Evolutionary conservation across 163 green algal species (phyloP), one percentile per base, ranked within the genome.

Genomic region (Scenedesmus sp.): DNA sequence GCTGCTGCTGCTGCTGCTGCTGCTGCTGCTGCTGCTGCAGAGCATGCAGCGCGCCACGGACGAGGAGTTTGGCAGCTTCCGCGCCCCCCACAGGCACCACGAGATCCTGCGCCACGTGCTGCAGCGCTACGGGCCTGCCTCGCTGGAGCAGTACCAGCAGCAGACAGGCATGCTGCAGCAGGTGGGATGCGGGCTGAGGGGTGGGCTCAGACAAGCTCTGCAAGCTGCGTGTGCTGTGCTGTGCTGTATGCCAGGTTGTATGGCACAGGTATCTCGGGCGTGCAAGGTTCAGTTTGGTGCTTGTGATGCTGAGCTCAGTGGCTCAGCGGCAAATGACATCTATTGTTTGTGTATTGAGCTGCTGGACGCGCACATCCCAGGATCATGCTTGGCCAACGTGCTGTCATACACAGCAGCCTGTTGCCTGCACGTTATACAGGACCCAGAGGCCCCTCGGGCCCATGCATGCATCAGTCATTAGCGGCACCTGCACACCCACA

Each of bases 131-230:
- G 86, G 86, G 20, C 3, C 18, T 1, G 18, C 57, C 15, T 46
- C 64, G 5, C 4, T 84, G 16, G 20, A 54, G 34, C 10, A 70
- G 9, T 59, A 76, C 46, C 20, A 55, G 26, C 52, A 90, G 4
- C 66, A 12, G 20, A 59, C 86, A 57, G 86, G 84, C 54, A 57
- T 90, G 62, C 34, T 90, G 62, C 34, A 62, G 62, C 60, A 90
- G 85, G 85, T 90, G 66, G 4, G 85, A 2, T 20, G 62, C 12
- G 23, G 26, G 23, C 7, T 6, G 34, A 7, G 59, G 82, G 13
- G 59, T 16, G 1, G 82, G 82, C 20, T 46, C 1, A 56, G 1
- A 56, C 2, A 23, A 12, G 77, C 3, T 57, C 77, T 18, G 12
- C 20, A 56, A 62, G 59, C 2, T 20, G 83, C 59, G 59, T 7